Conservation (phyloP, 805 yeast genomes). For the Saccharomycopsis sp. region DNA sequence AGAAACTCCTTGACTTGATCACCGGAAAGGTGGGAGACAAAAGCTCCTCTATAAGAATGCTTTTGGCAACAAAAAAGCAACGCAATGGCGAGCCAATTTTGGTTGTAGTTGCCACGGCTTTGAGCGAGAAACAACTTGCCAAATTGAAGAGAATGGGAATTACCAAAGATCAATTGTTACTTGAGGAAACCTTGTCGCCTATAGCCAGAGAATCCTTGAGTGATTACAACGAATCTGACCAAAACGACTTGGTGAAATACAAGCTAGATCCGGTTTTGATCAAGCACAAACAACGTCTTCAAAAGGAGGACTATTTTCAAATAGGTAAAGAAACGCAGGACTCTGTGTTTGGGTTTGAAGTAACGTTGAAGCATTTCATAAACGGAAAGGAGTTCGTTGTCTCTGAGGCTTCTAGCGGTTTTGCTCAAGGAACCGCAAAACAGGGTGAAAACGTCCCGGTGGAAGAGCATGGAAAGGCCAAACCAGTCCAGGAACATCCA, state of each 20-base stretch:
- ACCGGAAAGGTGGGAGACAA: conserved; percentile 23
- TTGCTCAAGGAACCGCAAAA: no score
- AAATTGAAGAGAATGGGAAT: conserved; percentile 21
- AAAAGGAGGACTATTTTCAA: conserved; percentile 13
- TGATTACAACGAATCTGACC: conserved; percentile 9
- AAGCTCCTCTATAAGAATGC: background rate
- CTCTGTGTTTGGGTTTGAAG: conserved; percentile 31
- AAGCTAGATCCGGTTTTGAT: conserved; percentile 11
- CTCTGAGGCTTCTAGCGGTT: background rate
- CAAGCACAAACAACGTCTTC: conserved; percentile 1
- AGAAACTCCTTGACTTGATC: conserved; percentile 37
- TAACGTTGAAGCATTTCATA: conserved; percentile 32
- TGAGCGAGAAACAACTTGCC: conserved; percentile 27
- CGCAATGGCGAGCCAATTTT: conserved; percentile 26
- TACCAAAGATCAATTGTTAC: conserved; percentile 22
- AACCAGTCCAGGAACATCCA: conserved; percentile 31
- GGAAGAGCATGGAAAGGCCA: conserved; percentile 11
- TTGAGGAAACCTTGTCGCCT: conserved; percentile 14
- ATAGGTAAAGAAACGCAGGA: conserved; percentile 13
- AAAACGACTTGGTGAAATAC: conserved; percentile 6
- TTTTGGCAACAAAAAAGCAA: conserved; percentile 2
- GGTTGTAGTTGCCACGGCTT: conserved; percentile 30
- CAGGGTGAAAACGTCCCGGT: conserved; percentile 17
- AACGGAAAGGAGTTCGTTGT: conserved; percentile 25
- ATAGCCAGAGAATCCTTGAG: conserved; percentile 2